These are phyloP conservation scores for Plasmodium inui DNA, from an alignment of 169 alveolate species.

Conservation along the genomic window DNA sequence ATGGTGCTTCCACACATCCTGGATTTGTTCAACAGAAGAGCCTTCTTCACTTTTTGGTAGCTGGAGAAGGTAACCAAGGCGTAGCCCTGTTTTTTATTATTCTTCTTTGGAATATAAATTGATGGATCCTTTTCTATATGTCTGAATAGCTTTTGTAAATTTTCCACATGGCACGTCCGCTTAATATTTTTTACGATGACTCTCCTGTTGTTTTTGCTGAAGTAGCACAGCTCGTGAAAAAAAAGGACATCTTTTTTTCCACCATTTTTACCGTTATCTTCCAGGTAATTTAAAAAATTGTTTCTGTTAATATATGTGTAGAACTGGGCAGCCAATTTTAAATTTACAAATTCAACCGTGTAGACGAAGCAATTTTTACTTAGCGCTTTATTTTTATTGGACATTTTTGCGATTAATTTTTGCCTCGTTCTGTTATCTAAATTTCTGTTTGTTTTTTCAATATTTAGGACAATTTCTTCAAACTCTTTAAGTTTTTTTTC, in stretches of 20 bases:
- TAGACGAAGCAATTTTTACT: conserved; percentile 20
- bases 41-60: conserved; percentile 13
- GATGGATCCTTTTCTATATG: conserved; percentile 23
- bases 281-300: conserved; percentile 12
- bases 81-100: conserved; percentile 50
- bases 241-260: background rate
- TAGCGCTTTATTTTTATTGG: background rate
- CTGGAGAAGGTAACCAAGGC: conserved; percentile 58
- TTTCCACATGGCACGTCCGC: conserved; percentile 58
- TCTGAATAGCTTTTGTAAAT: conserved; percentile 43
- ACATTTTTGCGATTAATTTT: background rate
- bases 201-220: conserved; percentile 12
- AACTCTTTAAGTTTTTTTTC: conserved; percentile 24
- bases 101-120: conserved; percentile 56
- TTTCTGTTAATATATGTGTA: conserved; percentile 6
- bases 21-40: conserved; percentile 25
- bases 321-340: conserved; percentile 22
- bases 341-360: conserved; percentile 30
- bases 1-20: conserved; percentile 45
- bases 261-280: background rate
- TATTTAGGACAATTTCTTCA: conserved; percentile 47
- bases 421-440: background rate
- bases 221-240: conserved; percentile 24
- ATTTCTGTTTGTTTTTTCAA: conserved; percentile 2
- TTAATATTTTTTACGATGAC: conserved; percentile 59